Conservation (phyloP, 768 basidiomycete species). For the Sistotremastrum suecicum region DNA sequence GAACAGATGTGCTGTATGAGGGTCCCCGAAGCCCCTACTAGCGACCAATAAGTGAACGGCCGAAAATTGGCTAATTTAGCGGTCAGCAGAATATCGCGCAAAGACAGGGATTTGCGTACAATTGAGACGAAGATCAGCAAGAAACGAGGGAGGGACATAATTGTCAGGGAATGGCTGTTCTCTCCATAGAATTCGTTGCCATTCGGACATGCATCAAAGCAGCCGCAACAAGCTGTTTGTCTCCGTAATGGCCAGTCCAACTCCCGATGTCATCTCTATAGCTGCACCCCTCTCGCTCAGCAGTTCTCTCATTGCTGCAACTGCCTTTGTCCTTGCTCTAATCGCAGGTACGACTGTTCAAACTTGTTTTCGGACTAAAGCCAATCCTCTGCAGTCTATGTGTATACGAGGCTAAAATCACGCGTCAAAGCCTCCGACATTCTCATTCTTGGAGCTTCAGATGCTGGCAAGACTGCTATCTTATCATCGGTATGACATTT, state of each 20-base stretch:
- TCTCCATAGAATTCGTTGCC: conserved; percentile 76
- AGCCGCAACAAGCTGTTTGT: background rate
- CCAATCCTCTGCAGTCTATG: too few relatives aligned
- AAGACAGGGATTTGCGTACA: conserved; percentile 30
- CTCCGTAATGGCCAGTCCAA: too few relatives aligned
- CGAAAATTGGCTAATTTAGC: conserved; percentile 52
- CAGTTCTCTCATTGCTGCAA: too few relatives aligned
- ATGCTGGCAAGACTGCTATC: conserved; percentile 73
- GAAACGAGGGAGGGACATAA: conserved; percentile 67
- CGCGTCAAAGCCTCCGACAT: conserved; percentile 13
- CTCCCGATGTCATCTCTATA: too few relatives aligned
- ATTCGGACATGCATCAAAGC: conserved; percentile 22
- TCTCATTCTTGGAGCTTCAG: conserved; percentile 62
- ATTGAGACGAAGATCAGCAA: conserved; percentile 66
- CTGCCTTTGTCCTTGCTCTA: too few relatives aligned
- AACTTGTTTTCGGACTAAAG: too few relatives aligned
- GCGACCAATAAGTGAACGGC: conserved; percentile 61
- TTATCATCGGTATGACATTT: conserved; percentile 43
- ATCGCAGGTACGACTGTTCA: too few relatives aligned
- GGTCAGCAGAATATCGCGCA: background rate
- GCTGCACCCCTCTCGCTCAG: too few relatives aligned
- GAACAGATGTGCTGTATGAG: conserved; percentile 77
- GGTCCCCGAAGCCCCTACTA: conserved; percentile 56
- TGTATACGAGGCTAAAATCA: too few relatives aligned
- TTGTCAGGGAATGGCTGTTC: conserved; percentile 68